phyloP scores from a whole-genome alignment of 2,329 filamentous ascomycete genomes.

The Drechslera avenae region DNA sequence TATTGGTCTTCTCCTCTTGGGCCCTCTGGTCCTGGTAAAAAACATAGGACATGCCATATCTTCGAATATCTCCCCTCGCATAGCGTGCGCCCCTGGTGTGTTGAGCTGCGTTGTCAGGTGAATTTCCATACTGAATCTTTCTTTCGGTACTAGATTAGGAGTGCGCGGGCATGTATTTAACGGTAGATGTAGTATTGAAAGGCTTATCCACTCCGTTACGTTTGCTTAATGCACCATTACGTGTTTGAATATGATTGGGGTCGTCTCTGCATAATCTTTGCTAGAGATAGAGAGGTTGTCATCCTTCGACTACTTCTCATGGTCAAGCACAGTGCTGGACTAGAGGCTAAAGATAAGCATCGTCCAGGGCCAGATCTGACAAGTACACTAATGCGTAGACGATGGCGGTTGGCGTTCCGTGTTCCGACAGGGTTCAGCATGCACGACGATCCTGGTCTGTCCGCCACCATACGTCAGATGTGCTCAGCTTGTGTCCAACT shows the following conservation, averaged over 20 bases:
- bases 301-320: no score
- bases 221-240: neutral
- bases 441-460: conserved; percentile 25
- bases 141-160: conserved; percentile 32
- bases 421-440: conserved; percentile 18
- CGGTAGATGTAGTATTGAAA: conserved; percentile 37
- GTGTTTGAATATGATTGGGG: neutral
- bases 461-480: conserved; percentile 45
- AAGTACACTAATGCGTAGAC: conserved; percentile 9
- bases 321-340: no score
- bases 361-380: neutral
- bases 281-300: no score
- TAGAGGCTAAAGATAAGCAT: no score
- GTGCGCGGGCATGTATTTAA: conserved; percentile 45
- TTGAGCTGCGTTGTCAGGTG: conserved; percentile 11
- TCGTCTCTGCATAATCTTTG: no score
- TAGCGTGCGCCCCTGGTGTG: conserved; percentile 6
- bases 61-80: conserved; percentile 28
- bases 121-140: conserved; percentile 22
- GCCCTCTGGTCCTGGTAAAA: conserved; percentile 28
- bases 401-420: conserved; percentile 28
- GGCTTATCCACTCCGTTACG: conserved; percentile 27
- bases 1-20: conserved; percentile 33
- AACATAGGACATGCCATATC: conserved; percentile 30
- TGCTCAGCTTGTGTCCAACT: conserved; percentile 32